Conservation (phyloP, 805 yeast species). For the Hanseniaspora meyeri region DNA sequence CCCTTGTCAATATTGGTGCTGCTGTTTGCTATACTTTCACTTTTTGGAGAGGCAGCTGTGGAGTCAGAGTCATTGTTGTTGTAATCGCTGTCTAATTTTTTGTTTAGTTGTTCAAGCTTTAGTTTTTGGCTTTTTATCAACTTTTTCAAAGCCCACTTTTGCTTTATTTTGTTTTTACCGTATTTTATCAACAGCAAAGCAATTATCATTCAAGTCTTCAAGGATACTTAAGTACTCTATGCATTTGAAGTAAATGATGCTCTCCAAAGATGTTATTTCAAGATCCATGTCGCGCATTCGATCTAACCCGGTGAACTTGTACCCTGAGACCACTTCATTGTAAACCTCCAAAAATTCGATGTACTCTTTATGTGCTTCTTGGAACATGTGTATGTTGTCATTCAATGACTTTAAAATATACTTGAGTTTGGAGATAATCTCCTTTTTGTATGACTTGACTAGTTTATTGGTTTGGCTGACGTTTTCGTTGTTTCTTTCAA, state of each 20-base stretch:
- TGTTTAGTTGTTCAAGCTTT: constrained; percentile 22
- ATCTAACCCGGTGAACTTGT: not conserved
- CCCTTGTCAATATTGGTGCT: not conserved
- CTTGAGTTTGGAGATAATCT: constrained; percentile 1
- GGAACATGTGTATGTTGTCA: not conserved
- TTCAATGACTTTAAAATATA: not conserved
- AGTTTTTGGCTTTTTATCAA: constrained; percentile 19
- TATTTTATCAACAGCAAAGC: constrained; percentile 24
- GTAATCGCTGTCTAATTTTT: constrained; percentile 17
- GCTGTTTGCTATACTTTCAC: not conserved
- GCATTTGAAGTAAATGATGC: constrained; percentile 24
- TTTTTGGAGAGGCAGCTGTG: not conserved
- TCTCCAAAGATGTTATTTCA: constrained; percentile 18
- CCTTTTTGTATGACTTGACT: constrained; percentile 3
- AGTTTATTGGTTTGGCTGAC: not conserved
- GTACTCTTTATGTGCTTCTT: not conserved
- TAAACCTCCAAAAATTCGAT: not conserved
- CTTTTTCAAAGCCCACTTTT: constrained; percentile 22
- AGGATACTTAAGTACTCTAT: constrained; percentile 26
- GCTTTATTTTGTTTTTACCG: constrained; percentile 24
- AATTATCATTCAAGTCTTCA: constrained; percentile 25
- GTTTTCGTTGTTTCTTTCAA: constrained; percentile 2
- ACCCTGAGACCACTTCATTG: not conserved
- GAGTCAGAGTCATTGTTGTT: not conserved
- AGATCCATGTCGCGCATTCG: not conserved